Evolutionary conservation across 352 stramenopile species (phyloP), one percentile per base, ranked within the genome.

Genomic region (Pythium utonaiense): DNA sequence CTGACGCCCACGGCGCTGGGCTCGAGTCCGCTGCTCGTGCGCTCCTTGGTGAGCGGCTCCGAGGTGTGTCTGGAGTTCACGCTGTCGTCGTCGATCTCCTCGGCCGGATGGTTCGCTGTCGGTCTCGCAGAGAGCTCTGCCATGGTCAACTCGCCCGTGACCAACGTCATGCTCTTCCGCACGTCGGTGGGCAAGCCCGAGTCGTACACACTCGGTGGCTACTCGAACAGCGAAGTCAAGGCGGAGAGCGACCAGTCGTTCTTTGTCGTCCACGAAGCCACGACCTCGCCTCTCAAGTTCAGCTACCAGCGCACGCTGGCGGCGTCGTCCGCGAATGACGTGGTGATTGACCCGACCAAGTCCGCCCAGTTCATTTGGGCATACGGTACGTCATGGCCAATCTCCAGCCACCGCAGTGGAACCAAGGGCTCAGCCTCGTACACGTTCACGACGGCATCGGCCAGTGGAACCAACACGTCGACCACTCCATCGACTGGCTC

Each of bases 151-250:
- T 79, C 66, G 38, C 85, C 85, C 5, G 58, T 45, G 14, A 69
- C 72, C 34, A 94, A 89, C 62, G 83, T 86, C 41, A 86, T 94
- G 77, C 70, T 91, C 52, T 89, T 88, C 64, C 75, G 79, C 53
- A 71, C 73, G 59, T 45, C 56, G 1, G 63, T 75, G 25, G 71
- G 71, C 33, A 41, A 42, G 13, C 76, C 77, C 16, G 69, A 75
- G 53, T 74, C 78, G 22, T 87, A 82, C 51, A 25, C 74, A 24
- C 67, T 92, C 34, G 69, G 66, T 14, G 77, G 67, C 58, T 85
- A 91, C 64, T 60, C 62, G 25, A 77, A 38, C 54, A 78, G 67
- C 48, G 69, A 59, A 19, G 72, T 91, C 52, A 74, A 54, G 17
- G 63, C 67, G 24, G 71, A 83, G 50, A 73, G 57, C 22, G 67